Conservation (phyloP, 2,329 filamentous ascomycete species). For the Pestalotiopsis sp. region DNA sequence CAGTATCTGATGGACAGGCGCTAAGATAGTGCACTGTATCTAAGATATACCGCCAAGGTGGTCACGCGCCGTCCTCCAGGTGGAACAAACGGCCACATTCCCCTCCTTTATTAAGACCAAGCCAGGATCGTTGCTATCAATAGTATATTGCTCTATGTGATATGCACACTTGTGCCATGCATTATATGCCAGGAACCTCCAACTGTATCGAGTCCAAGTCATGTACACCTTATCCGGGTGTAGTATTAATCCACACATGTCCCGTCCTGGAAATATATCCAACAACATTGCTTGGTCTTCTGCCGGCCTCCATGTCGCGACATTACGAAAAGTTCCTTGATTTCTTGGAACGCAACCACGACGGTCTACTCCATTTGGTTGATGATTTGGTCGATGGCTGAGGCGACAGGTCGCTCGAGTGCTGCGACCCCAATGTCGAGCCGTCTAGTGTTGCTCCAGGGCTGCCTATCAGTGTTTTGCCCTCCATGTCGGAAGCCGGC, state of each 20-base stretch:
- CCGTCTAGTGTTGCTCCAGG: background rate
- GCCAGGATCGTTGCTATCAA: background rate
- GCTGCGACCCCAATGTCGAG: background rate
- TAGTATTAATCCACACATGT: background rate
- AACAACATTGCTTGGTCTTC: background rate
- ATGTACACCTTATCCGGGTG: background rate
- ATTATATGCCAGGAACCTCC: background rate
- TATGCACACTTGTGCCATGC: background rate
- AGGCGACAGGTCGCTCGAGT: background rate
- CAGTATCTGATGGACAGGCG: background rate
- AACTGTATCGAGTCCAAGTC: background rate
- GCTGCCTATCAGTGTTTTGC: slow-evolving; percentile 1
- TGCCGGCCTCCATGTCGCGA: background rate
- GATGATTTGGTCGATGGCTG: background rate
- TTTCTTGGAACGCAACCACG: slow-evolving; percentile 2
- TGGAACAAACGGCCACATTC: background rate
- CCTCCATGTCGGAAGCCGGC: background rate
- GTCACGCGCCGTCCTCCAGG: background rate
- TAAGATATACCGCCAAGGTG: background rate
- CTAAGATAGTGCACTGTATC: background rate
- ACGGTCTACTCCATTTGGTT: background rate
- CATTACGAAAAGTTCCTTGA: background rate
- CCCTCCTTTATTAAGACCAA: background rate
- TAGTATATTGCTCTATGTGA: background rate
- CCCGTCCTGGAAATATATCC: too few species aligned